Evolutionary conservation across 2,329 filamentous ascomycete species (phyloP).

Genomic region (Sporothrix pseudoabietina): DNA sequence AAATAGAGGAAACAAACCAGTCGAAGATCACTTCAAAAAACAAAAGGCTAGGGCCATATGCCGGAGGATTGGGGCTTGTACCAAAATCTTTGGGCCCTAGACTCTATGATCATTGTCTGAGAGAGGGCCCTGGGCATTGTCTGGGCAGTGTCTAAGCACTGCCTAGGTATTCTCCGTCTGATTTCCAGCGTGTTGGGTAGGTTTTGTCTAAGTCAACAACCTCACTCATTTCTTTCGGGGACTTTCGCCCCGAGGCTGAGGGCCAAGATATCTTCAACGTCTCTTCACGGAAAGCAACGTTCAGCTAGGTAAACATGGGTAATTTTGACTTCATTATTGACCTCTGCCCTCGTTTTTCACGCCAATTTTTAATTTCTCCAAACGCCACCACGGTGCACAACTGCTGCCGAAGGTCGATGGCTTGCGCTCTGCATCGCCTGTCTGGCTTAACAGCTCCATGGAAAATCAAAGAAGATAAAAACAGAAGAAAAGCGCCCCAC

Average conservation of each 20-base stretch:
- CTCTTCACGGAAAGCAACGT: not conserved
- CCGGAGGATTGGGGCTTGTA: not conserved
- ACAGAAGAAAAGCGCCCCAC: not conserved
- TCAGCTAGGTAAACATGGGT: not conserved
- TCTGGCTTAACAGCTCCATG: not conserved
- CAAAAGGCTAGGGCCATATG: not conserved
- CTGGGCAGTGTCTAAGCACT: not conserved
- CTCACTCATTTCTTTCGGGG: not conserved
- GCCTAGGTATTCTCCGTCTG: constrained; percentile 6
- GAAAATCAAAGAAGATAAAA: not conserved
- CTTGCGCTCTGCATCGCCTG: constrained; percentile 9
- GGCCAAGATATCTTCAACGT: constrained; percentile 4
- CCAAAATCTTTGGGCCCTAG: not conserved
- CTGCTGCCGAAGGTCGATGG: constrained; percentile 2
- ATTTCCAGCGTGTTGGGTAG: not conserved
- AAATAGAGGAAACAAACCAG: not conserved
- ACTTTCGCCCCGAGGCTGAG: constrained; percentile 20
- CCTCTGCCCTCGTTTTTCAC: not conserved
- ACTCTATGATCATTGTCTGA: not conserved
- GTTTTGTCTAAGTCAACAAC: not conserved
- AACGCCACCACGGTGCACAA: not conserved
- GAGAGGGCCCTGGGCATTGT: not conserved
- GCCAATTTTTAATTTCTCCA: not conserved
- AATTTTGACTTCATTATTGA: not conserved
- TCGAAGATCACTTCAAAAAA: not conserved